Evolutionary conservation across 2,329 filamentous ascomycete species (phyloP), one percentile per base, ranked within the genome.

Genomic region (Fusarium devonianum): DNA sequence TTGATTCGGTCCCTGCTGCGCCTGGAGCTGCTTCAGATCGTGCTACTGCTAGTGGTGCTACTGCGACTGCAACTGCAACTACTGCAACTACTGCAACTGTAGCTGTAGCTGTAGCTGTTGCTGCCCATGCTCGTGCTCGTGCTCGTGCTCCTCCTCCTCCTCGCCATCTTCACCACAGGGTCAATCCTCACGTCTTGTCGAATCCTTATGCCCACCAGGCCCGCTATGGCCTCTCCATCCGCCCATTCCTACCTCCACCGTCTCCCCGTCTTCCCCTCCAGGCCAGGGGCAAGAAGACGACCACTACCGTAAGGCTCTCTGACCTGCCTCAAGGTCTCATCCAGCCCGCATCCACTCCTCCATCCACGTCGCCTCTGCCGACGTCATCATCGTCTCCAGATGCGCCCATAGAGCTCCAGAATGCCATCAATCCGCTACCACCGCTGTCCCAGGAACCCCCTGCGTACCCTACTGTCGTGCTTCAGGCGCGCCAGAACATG

Each of bases 401-500:
- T 56, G 40, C 52, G 35, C 35, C 45, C 34, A 49, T 49, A 34
- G 44, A 51, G 32, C 16, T 34, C 30, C 49, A 38, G 17, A 18
- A 39, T 49, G 26, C 42, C 40, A 30, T 45, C 47, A 46, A 52
- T 11, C 67, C 73, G 21, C 48, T 74, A 11, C 56, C 61, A 19
- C 35, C 30, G 5, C 47, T 65, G 26, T 71, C 86, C 21, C 64
- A 75, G 45, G 68, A 75, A 53, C 71, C 75, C 44, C 73, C 82
- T 12, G 67, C 75, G 5, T 97, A 97, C 71, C 92, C 94, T 12
- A 89, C 90, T n/a, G 89, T 97, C 36, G 77, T 97, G 49, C 84
- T 91, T 67, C 92, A 96, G 69, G 93, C 90, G 19, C 84, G 85
- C 47, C 90, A 86, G 60, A 95, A 96, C 73, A 96, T 97, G 87